phyloP scores from a whole-genome alignment of 2,329 filamentous ascomycete species.

The Trichoderma citrinoviride region DNA sequence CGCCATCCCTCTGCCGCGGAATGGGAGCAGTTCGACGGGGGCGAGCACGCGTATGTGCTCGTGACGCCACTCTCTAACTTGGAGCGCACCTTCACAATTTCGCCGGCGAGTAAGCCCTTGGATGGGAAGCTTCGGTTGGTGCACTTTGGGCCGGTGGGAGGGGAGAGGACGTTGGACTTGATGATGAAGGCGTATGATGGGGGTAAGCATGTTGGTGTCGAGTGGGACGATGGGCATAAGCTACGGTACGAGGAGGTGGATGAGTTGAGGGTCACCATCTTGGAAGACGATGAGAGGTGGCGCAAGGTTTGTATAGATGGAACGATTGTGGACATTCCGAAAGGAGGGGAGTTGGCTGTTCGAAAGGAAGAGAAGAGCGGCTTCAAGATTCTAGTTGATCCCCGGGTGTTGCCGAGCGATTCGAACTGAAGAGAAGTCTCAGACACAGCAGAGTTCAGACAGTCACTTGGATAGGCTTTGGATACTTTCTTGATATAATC shows the following conservation, averaged over 20 bases:
- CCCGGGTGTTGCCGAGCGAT: constrained; percentile 25
- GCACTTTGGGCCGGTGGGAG: constrained; percentile 66
- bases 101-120: constrained; percentile 66
- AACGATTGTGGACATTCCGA: constrained; percentile 72
- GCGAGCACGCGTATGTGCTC: constrained; percentile 72
- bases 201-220: constrained; percentile 54
- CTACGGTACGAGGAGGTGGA: constrained; percentile 73
- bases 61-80: constrained; percentile 75
- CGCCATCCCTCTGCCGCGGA: constrained; percentile 18
- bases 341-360: constrained; percentile 69
- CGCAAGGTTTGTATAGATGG: constrained; percentile 89
- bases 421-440: neutral
- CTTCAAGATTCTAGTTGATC: constrained; percentile 46
- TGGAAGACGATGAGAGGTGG: constrained; percentile 71
- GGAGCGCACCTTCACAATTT: constrained; percentile 79
- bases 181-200: constrained; percentile 65
- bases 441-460: neutral
- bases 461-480: neutral
- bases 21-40: constrained; percentile 34
- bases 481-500: neutral
- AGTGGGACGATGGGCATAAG: constrained; percentile 53
- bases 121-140: constrained; percentile 70
- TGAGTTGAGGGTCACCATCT: constrained; percentile 62
- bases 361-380: constrained; percentile 44
- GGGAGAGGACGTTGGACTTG: constrained; percentile 68